Evolutionary conservation across 257 asterid species (phyloP).

Genomic region (Salvia rosmarinus): DNA sequence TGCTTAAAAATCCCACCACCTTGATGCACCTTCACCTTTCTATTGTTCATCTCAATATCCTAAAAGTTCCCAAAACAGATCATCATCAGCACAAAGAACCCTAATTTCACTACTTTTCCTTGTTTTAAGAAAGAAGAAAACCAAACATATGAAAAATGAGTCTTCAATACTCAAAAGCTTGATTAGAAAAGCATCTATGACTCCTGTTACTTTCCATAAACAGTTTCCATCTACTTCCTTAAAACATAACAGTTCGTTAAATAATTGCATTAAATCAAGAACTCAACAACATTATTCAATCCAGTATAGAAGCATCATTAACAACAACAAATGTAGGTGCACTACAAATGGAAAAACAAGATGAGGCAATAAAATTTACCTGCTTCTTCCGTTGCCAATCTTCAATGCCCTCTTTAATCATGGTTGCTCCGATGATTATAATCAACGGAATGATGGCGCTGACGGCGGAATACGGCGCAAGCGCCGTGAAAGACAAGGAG

Average conservation of each 20-base stretch:
- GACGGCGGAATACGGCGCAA: constrained; percentile 75
- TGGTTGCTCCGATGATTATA: constrained; percentile 72
- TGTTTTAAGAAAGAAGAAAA: neutral
- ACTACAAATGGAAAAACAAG: neutral
- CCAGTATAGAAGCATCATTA: neutral
- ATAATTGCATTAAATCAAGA: constrained; percentile 3
- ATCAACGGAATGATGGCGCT: constrained; percentile 73
- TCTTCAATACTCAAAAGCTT: neutral
- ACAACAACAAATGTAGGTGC: neutral
- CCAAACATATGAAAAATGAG: neutral
- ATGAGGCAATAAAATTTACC: constrained; percentile 48
- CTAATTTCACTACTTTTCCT: neutral
- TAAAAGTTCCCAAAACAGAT: constrained; percentile 32
- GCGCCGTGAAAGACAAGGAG: constrained; percentile 65
- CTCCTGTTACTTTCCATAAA: constrained; percentile 6
- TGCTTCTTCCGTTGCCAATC: constrained; percentile 77
- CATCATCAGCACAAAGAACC: neutral
- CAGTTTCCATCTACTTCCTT: constrained; percentile 12
- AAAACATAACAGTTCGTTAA: neutral
- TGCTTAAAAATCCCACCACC: constrained; percentile 61
- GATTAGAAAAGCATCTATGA: neutral
- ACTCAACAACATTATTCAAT: neutral
- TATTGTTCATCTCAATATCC: constrained; percentile 83
- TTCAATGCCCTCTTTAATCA: constrained; percentile 84
- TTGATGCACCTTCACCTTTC: constrained; percentile 72